Base-by-base conservation (phyloP, 2,329 filamentous ascomycete genomes). In the Phialophora chinensis region DNA sequence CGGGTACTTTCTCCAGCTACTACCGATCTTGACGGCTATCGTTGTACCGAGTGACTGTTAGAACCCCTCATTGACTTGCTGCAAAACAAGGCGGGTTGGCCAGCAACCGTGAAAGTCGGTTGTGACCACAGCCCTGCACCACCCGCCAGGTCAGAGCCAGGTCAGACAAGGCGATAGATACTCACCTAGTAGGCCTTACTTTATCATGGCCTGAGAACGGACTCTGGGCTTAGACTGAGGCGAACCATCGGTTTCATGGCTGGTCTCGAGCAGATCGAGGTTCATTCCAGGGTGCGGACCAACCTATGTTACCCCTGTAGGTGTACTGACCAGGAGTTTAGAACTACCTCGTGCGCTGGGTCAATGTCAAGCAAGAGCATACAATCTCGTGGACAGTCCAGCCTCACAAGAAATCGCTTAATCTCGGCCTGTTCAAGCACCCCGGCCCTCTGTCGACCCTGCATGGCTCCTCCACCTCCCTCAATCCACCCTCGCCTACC, bases 281-380 rank as follows among this genome's bases (percentile, higher is more conserved):
- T 99, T 73, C 94, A 97, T 80, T 97, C 93, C 88, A 97, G 96
- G 88, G 94, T 95, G 86, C 73, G 83, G 75, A 53, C 44, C 47
- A 33, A 14, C 31, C 42, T 44, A 38, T n/a, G 27, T 56, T 35
- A n/a, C 23, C 12, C 35, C 14, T 62, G 17, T 17, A 47, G 29
- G 25, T n/a, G 27, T 42, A 33, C 60, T 65, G 31, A 57, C 60
- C 65, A 65, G 44, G 23, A 23, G 47, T 52, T 23, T 73, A 98
- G 95, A 97, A 93, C 71, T 99, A 99, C 81, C 93, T 99, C 73
- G 92, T 99, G 65, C 92, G 95, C 76, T 99, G 95, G 94, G 91
- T 97, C 73, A 90, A 92, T 77, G 94, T 97, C 73, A 89, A 93
- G 63, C 89, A 92, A 70, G 91, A 91, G 62, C 90, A 97, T 78